A percentile compares a stretch with the other conserved stretches of the same genome.
These are phyloP conservation scores for Claviceps fusiformis DNA, from an alignment of 2,329 filamentous ascomycete species.

Conservation along the genomic window DNA sequence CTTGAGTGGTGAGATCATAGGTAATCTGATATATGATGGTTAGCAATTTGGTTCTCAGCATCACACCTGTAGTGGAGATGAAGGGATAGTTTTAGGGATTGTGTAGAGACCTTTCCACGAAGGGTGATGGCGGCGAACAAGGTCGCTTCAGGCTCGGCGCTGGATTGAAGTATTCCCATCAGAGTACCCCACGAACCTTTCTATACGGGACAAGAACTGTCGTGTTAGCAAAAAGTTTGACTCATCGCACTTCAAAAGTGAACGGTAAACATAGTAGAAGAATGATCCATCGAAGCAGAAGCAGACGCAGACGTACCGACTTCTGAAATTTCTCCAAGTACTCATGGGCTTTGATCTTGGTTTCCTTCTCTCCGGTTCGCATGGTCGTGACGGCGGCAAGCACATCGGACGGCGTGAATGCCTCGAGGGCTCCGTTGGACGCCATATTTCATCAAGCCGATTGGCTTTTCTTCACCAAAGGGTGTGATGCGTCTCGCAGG, in stretches of 20 bases:
- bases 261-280: not conserved
- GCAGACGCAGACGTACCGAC: slow-evolving; percentile 47
- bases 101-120: slow-evolving; percentile 71
- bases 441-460: slow-evolving; percentile 41
- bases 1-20: slow-evolving; percentile 79
- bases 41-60: not conserved
- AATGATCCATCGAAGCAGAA: not conserved
- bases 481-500: not conserved
- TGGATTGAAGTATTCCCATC: slow-evolving; percentile 72
- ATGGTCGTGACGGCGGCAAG: slow-evolving; percentile 83
- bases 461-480: not conserved
- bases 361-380: slow-evolving; percentile 67
- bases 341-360: slow-evolving; percentile 82
- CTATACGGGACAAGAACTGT: slow-evolving; percentile 29
- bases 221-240: not conserved
- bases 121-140: slow-evolving; percentile 93
- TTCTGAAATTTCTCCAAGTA: slow-evolving; percentile 95
- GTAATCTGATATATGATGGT: slow-evolving; percentile 54
- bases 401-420: slow-evolving; percentile 63
- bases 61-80: not conserved
- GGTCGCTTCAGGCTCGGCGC: slow-evolving; percentile 70
- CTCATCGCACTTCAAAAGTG: not conserved
- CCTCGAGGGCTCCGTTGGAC: slow-evolving; percentile 48
- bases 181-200: slow-evolving; percentile 83
- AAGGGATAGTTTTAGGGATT: no score